These are phyloP conservation scores for Trypanosoma rangeli DNA, from an alignment of 208 protist species.

Conservation along the genomic window DNA sequence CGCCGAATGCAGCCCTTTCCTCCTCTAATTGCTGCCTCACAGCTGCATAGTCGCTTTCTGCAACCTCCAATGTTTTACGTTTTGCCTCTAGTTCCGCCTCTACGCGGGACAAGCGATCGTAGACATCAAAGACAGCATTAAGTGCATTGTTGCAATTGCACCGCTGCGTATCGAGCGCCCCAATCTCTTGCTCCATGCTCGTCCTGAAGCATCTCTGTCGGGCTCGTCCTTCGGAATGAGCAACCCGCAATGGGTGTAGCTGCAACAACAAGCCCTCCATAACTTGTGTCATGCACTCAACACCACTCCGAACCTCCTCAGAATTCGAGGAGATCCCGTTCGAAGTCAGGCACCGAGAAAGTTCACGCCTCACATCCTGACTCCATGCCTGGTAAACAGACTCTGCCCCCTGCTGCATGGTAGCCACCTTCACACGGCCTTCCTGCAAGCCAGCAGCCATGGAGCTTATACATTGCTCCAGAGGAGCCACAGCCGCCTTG, in stretches of 20 bases:
- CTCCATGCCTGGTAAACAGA: slow-evolving; percentile 35
- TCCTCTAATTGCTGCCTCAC: slow-evolving; percentile 20
- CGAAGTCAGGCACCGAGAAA: slow-evolving; percentile 21
- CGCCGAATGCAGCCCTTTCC: slow-evolving; percentile 14
- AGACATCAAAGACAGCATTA: slow-evolving; percentile 24
- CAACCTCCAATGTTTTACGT: slow-evolving; percentile 25
- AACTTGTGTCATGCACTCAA: slow-evolving; percentile 24
- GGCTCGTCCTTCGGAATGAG: slow-evolving; percentile 12
- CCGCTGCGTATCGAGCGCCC: slow-evolving; percentile 18
- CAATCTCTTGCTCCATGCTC: slow-evolving; percentile 10
- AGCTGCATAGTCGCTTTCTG: slow-evolving; percentile 16
- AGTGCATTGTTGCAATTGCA: slow-evolving; percentile 1
- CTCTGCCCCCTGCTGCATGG: slow-evolving; percentile 27
- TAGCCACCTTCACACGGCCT: slow-evolving; percentile 25
- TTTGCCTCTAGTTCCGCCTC: slow-evolving; percentile 30
- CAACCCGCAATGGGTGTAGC: slow-evolving; percentile 12
- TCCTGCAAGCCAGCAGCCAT: slow-evolving; percentile 23
- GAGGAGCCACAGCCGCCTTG: slow-evolving; percentile 17
- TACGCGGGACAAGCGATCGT: slow-evolving; percentile 29
- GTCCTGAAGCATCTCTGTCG: slow-evolving; percentile 13
- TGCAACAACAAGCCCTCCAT: slow-evolving; percentile 16
- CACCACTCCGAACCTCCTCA: slow-evolving; percentile 3
- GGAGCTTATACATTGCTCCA: slow-evolving; percentile 28
- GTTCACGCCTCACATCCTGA: slow-evolving; percentile 30
- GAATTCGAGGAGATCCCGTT: slow-evolving; percentile 8